Percentiles rank a stretch among this genome's conserved stretches.
Evolutionary conservation across 2,329 filamentous ascomycete genomes (phyloP).

Genomic region (Cordyceps cateniannulata): DNA sequence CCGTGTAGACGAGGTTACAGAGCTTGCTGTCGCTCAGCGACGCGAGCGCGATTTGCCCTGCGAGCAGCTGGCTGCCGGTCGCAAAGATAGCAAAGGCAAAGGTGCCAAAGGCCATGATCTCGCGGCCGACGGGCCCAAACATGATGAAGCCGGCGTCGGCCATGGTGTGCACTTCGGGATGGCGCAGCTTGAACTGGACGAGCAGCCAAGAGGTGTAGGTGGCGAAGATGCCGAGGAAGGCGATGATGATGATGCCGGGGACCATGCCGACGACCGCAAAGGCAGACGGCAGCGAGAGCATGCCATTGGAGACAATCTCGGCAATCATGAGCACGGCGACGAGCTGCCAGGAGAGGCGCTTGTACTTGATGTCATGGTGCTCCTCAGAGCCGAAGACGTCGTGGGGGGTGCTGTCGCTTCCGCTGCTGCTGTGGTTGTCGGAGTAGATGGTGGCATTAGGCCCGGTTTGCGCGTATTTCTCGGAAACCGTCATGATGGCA

Average conservation of each 20-base stretch:
- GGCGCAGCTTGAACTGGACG: conserved; percentile 46
- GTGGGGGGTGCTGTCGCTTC: background rate
- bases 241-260: conserved; percentile 43
- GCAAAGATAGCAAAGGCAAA: conserved; percentile 46
- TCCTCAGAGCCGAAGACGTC: conserved; percentile 24
- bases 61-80: conserved; percentile 43
- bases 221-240: conserved; percentile 43
- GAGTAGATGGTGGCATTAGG: background rate
- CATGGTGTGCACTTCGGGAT: conserved; percentile 50
- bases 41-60: conserved; percentile 43
- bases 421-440: background rate
- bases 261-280: conserved; percentile 45
- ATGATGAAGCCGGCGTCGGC: conserved; percentile 49
- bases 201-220: conserved; percentile 44
- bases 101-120: conserved; percentile 41
- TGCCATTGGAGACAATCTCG: conserved; percentile 48
- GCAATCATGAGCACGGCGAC: conserved; percentile 49
- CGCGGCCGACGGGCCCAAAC: conserved; percentile 45
- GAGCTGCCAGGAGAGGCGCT: conserved; percentile 45
- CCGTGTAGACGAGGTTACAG: conserved; percentile 43
- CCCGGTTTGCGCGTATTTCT: background rate
- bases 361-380: conserved; percentile 40
- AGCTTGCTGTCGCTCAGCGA: conserved; percentile 38
- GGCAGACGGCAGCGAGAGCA: conserved; percentile 46
- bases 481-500: background rate